A percentile compares a stretch with the other conserved stretches of the same genome.
Evolutionary conservation across 345 rosid genomes (phyloP).

Genomic region (Sisymbrium irio): DNA sequence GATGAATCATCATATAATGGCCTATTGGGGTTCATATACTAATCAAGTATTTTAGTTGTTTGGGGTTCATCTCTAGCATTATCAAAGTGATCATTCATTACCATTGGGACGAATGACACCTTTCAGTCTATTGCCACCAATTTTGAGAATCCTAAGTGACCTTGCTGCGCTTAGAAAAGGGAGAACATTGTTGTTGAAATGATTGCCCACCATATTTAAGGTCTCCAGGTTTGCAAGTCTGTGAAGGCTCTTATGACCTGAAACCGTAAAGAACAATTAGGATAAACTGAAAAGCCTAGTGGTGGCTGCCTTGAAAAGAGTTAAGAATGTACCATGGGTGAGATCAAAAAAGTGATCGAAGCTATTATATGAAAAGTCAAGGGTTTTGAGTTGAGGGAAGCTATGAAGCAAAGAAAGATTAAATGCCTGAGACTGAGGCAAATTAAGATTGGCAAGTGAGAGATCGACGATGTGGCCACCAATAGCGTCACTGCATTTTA

Average conservation of each 20-base stretch:
- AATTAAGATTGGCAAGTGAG: not conserved
- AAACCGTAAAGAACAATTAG: not conserved
- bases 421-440: no score
- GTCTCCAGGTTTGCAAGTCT: not conserved
- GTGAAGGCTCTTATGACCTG: slow-evolving; percentile 10
- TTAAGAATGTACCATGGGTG: not conserved
- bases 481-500: not conserved
- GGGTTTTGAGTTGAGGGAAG: slow-evolving; percentile 3
- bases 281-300: not conserved
- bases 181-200: not conserved
- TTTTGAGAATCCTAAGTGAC: not conserved
- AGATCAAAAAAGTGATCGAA: not conserved
- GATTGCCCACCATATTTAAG: not conserved
- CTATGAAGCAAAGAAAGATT: slow-evolving; percentile 6
- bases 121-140: not conserved
- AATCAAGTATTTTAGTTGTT: no score
- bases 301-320: not conserved
- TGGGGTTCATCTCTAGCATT: no score
- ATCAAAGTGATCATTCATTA: not conserved
- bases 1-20: no score
- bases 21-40: no score
- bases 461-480: slow-evolving; percentile 1
- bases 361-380: not conserved
- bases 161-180: not conserved
- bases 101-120: not conserved